These are phyloP conservation scores for Pilatotrama ljubarskyi DNA, from an alignment of 768 basidiomycete species.

Conservation along the genomic window DNA sequence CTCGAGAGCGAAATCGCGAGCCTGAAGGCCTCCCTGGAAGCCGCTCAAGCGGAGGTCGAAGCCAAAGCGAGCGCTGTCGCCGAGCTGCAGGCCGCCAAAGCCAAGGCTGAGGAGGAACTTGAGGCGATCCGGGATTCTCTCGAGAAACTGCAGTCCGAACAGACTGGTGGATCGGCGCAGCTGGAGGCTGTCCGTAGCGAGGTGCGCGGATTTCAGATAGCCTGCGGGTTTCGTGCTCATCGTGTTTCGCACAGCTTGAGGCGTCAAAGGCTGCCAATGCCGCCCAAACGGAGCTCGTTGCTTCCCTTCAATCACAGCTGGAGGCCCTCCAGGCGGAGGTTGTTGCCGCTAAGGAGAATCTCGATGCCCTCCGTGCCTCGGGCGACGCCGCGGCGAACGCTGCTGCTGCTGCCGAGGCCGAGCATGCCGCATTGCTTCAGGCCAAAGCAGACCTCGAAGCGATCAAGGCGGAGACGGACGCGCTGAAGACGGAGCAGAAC, in stretches of 20 bases:
- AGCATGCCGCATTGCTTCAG: conserved; percentile 63
- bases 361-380: conserved; percentile 51
- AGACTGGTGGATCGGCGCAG: conserved; percentile 30
- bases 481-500: conserved; percentile 51
- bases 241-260: conserved; percentile 46
- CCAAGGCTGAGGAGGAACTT: conserved; percentile 49
- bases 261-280: conserved; percentile 42
- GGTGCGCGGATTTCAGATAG: conserved; percentile 42
- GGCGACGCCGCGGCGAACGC: conserved; percentile 45
- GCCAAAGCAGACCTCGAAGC: conserved; percentile 62
- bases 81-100: conserved; percentile 51
- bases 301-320: conserved; percentile 51
- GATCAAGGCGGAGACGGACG: conserved; percentile 51
- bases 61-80: conserved; percentile 45
- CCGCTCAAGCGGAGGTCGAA: conserved; percentile 47
- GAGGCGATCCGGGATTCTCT: conserved; percentile 43
- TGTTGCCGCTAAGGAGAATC: conserved; percentile 47
- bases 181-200: conserved; percentile 48
- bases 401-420: conserved; percentile 52
- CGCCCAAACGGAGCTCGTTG: conserved; percentile 47
- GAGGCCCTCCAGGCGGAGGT: conserved; percentile 53
- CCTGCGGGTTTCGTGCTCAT: not conserved
- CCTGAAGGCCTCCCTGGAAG: conserved; percentile 51
- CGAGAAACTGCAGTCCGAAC: conserved; percentile 34
- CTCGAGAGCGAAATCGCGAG: conserved; percentile 55